phyloP scores from a whole-genome alignment of 1,284 basidiomycete species.

The Meripilus lineatus region DNA sequence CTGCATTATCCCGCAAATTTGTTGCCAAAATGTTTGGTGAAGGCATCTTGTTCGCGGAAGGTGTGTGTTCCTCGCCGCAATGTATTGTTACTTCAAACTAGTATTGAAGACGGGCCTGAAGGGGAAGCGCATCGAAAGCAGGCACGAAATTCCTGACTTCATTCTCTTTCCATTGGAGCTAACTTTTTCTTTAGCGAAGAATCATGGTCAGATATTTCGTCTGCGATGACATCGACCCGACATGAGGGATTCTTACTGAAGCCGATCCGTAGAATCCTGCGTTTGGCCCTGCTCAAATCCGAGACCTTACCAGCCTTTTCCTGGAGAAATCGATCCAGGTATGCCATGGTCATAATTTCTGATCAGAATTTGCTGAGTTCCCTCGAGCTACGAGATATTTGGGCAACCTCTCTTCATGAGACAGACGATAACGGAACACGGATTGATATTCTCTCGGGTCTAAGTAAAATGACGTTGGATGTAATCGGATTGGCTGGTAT shows the following conservation, averaged over 20 bases:
- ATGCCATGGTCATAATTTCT: neutral
- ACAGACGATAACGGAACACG: conserved; percentile 13
- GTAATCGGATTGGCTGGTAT: conserved; percentile 45
- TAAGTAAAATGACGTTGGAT: conserved; percentile 44
- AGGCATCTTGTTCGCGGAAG: conserved; percentile 39
- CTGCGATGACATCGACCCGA: neutral
- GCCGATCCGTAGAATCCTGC: conserved; percentile 24
- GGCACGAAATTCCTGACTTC: neutral
- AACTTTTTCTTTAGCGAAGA: conserved; percentile 1
- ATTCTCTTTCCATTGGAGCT: neutral
- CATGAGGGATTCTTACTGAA: neutral
- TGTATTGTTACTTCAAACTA: conserved; percentile 4
- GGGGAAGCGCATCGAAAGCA: conserved; percentile 34
- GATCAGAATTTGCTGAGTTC: neutral
- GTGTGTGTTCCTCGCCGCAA: conserved; percentile 11
- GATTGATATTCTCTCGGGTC: conserved; percentile 36
- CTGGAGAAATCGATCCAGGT: conserved; percentile 28
- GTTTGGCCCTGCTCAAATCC: conserved; percentile 29
- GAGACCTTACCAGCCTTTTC: conserved; percentile 30
- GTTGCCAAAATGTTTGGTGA: conserved; percentile 17
- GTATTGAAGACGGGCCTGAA: conserved; percentile 34
- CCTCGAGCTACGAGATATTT: conserved; percentile 25
- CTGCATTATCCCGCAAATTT: conserved; percentile 29
- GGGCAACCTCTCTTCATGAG: conserved; percentile 14
- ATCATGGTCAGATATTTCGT: conserved; percentile 1